Percentiles rank a stretch among this genome's conserved stretches.
Conservation (phyloP, 2,329 filamentous ascomycete species). For the Lecanicillium sp. region DNA sequence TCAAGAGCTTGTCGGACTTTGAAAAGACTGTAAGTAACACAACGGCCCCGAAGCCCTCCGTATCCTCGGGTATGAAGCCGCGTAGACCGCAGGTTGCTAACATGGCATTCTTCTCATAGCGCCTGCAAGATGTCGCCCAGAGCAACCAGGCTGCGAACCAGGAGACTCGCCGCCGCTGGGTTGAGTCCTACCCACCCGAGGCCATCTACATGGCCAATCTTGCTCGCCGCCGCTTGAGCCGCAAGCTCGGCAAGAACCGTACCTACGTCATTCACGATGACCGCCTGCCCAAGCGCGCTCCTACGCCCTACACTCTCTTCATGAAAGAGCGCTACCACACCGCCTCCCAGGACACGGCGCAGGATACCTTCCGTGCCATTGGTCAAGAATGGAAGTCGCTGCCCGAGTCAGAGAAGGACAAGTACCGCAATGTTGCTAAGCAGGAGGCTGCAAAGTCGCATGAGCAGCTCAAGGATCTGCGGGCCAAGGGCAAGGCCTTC, state of each 20-base stretch:
- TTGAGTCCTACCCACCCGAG: constrained; percentile 31
- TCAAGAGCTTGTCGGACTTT: constrained; percentile 27
- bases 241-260: constrained; percentile 20
- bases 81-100: too few relatives aligned
- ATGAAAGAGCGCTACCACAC: constrained; percentile 27
- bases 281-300: constrained; percentile 34
- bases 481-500: constrained; percentile 8
- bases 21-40: constrained; percentile 34
- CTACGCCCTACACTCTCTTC: constrained; percentile 26
- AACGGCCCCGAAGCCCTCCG: too few relatives aligned
- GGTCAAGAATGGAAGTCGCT: constrained; percentile 34
- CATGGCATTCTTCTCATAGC: constrained; percentile 18
- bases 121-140: constrained; percentile 22
- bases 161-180: constrained; percentile 35
- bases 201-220: constrained; percentile 37
- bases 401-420: constrained; percentile 30
- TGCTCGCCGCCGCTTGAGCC: constrained; percentile 34
- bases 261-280: constrained; percentile 32
- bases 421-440: constrained; percentile 24
- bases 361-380: constrained; percentile 18
- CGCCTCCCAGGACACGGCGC: constrained; percentile 14
- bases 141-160: constrained; percentile 34
- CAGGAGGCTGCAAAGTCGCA: constrained; percentile 16
- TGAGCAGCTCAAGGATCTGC: constrained; percentile 17
- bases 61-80: too few relatives aligned